These are phyloP conservation scores for Daldinia concentrica DNA, from an alignment of 495 filamentous ascomycete species.

Conservation along the genomic window DNA sequence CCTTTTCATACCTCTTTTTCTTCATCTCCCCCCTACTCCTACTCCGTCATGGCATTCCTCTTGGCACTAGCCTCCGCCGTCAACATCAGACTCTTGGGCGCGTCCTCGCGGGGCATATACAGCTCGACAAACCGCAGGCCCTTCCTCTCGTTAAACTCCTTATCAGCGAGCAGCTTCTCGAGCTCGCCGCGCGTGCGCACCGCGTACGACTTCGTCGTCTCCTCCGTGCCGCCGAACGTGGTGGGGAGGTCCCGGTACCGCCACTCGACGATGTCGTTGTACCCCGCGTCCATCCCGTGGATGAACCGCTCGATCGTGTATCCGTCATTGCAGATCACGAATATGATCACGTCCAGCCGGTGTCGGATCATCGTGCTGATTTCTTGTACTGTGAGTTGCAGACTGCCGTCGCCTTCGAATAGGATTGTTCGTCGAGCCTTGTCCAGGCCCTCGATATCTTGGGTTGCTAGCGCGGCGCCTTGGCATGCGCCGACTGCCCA, in stretches of 20 bases:
- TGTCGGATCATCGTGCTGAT: slow-evolving; percentile 86
- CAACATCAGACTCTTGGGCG: slow-evolving; percentile 74
- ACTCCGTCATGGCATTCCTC: slow-evolving; percentile 55
- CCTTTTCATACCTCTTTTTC: background rate
- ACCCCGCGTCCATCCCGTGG: slow-evolving; percentile 76
- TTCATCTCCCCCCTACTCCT: background rate
- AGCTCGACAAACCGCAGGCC: slow-evolving; percentile 79
- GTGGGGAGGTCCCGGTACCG: slow-evolving; percentile 71
- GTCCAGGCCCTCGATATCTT: slow-evolving; percentile 56
- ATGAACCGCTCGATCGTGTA: slow-evolving; percentile 81
- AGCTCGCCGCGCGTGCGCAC: slow-evolving; percentile 77
- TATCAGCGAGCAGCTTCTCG: slow-evolving; percentile 70
- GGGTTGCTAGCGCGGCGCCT: slow-evolving; percentile 75
- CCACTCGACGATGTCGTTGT: slow-evolving; percentile 85
- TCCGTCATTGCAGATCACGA: slow-evolving; percentile 79
- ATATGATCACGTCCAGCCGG: slow-evolving; percentile 81
- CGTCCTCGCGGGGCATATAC: slow-evolving; percentile 85
- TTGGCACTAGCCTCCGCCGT: slow-evolving; percentile 75
- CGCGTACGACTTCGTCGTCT: slow-evolving; percentile 69
- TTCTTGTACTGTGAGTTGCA: slow-evolving; percentile 87
- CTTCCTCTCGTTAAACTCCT: slow-evolving; percentile 66
- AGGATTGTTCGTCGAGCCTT: slow-evolving; percentile 72
- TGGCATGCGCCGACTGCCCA: slow-evolving; percentile 82
- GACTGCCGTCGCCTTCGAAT: slow-evolving; percentile 87
- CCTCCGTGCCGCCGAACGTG: slow-evolving; percentile 70